Percentiles rank a stretch among this genome's conserved stretches.
phyloP scores from a whole-genome alignment of 495 filamentous ascomycete species.

The Umbilicaria muhlenbergii region DNA sequence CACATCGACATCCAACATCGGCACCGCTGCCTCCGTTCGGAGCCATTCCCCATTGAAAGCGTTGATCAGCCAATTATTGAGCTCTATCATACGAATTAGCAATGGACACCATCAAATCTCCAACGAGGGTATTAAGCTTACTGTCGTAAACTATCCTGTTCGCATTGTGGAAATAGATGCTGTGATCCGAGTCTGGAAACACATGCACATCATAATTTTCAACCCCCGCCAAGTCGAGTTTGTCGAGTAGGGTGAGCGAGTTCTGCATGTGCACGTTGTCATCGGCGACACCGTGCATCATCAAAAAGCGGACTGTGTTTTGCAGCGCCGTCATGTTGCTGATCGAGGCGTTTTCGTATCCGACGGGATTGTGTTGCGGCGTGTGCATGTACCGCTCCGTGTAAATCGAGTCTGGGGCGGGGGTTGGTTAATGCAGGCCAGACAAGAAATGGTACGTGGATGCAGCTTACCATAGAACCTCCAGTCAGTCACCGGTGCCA shows the following conservation, averaged over 20 bases:
- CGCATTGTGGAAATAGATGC: constrained; percentile 89
- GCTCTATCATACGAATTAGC: constrained; percentile 36
- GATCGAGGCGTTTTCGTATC: constrained; percentile 66
- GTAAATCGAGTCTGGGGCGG: constrained; percentile 62
- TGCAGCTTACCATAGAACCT: constrained; percentile 51
- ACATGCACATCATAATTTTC: constrained; percentile 96
- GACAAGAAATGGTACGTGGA: not conserved
- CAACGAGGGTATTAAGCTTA: constrained; percentile 29
- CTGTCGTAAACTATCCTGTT: constrained; percentile 89
- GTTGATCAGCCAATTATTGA: constrained; percentile 87
- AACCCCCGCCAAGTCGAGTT: constrained; percentile 64
- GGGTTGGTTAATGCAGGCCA: not conserved
- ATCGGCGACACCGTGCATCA: constrained; percentile 91
- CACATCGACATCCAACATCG: constrained; percentile 20
- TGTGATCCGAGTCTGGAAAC: constrained; percentile 92
- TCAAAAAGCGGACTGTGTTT: constrained; percentile 66
- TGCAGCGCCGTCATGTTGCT: constrained; percentile 50
- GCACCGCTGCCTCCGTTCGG: constrained; percentile 51
- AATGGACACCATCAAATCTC: constrained; percentile 4
- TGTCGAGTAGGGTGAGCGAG: constrained; percentile 70
- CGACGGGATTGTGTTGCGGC: constrained; percentile 60
- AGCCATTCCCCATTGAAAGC: constrained; percentile 97
- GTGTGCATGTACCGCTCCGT: constrained; percentile 95
- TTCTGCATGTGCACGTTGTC: constrained; percentile 98
- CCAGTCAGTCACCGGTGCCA: constrained; percentile 97